These are phyloP conservation scores for Areca catechu DNA, from an alignment of 176 grass and related monocot species.

Conservation along the genomic window DNA sequence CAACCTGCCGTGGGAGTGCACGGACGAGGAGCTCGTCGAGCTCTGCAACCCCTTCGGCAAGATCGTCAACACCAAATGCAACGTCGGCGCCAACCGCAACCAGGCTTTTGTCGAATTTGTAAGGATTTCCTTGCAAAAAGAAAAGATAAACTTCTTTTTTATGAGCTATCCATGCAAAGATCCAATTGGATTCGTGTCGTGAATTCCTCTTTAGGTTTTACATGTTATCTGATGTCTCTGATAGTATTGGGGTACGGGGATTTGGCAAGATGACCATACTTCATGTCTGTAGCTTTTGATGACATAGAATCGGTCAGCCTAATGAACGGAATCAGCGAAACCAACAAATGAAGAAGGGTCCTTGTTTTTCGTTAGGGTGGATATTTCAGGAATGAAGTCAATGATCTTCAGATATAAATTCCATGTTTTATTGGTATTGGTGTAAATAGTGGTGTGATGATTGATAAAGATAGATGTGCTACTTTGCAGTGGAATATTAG, in stretches of 20 bases:
- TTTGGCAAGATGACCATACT: background rate
- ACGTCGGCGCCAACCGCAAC: constrained; percentile 93
- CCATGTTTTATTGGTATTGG: too few species aligned
- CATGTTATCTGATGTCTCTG: background rate
- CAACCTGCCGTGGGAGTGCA: constrained; percentile 95
- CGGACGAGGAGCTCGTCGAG: constrained; percentile 85
- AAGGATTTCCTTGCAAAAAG: constrained; percentile 5
- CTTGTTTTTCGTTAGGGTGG: too few species aligned
- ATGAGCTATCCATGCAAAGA: too few species aligned
- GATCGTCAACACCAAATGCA: constrained; percentile 94
- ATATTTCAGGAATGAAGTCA: too few species aligned
- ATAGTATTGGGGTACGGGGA: background rate
- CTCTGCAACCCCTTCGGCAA: constrained; percentile 85
- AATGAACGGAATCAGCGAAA: too few species aligned
- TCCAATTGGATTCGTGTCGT: background rate
- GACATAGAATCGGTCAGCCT: too few species aligned
- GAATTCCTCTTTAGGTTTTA: background rate
- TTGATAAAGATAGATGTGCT: too few species aligned
- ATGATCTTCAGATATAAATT: too few species aligned
- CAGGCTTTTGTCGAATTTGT: constrained; percentile 98
- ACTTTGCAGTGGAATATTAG: too few species aligned
- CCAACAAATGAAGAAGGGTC: too few species aligned
- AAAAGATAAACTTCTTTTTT: background rate
- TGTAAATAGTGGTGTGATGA: too few species aligned
- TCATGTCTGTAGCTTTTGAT: constrained; percentile 10